A percentile compares a stretch with the other conserved stretches of the same genome.
Evolutionary conservation across 106 monocot genomes (phyloP).

Genomic region (Platanthera zijinensis): DNA sequence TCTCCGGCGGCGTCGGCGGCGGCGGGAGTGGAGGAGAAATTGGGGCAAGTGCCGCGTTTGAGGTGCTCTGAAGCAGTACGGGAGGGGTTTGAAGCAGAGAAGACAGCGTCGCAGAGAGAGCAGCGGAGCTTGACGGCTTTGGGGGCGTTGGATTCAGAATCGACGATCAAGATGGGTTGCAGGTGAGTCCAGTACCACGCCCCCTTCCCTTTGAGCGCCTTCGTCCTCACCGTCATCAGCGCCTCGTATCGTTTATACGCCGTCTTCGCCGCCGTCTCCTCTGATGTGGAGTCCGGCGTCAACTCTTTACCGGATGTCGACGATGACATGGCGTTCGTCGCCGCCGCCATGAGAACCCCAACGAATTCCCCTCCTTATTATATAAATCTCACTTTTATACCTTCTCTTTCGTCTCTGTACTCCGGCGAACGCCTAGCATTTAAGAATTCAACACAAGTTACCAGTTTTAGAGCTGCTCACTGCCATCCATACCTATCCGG

Average conservation of each 20-base stretch:
- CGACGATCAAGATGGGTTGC: conserved; percentile 54
- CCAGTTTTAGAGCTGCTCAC: not conserved
- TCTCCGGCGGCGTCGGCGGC: conserved; percentile 3
- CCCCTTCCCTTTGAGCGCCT: conserved; percentile 88
- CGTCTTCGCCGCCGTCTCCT: conserved; percentile 40
- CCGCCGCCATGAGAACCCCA: not conserved
- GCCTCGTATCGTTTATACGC: conserved; percentile 68
- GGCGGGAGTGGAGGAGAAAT: conserved; percentile 40
- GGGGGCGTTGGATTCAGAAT: conserved; percentile 57
- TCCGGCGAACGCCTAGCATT: not conserved
- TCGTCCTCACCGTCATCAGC: conserved; percentile 48
- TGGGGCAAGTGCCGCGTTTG: conserved; percentile 88
- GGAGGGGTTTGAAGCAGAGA: conserved; percentile 97
- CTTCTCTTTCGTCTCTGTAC: not conserved
- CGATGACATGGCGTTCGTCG: not conserved
- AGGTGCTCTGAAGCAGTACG: conserved; percentile 93
- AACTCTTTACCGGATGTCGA: not conserved
- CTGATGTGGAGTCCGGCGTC: conserved; percentile 5
- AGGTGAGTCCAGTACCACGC: conserved; percentile 98
- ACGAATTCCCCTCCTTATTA: not conserved
- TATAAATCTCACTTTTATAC: not conserved
- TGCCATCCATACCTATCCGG: not conserved
- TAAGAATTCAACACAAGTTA: not conserved
- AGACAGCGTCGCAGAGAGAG: conserved; percentile 73
- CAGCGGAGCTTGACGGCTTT: conserved; percentile 85